Evolutionary conservation across 129 eudicot genomes (phyloP), one percentile per base, ranked within the genome.

Genomic region (Erigeron canadensis): DNA sequence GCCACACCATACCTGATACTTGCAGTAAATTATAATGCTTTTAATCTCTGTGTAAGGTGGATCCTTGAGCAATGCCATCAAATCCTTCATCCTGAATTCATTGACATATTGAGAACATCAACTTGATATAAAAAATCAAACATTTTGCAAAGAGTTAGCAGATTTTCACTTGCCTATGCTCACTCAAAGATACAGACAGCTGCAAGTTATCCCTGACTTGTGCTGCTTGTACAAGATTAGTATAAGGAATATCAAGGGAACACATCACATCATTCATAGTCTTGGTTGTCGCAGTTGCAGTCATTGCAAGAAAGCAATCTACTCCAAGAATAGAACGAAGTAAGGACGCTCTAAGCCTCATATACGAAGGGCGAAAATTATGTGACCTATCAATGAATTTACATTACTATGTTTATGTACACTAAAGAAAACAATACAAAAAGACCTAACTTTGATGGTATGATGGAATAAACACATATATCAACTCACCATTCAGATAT

Each of bases 291-390:
- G 99, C 96, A 22, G 99, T 95, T 82, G 99, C 99, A 69, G 97
- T 95, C 99, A 95, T 95, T 66, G 99, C 99, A 78, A 95, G 91
- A 82, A 88, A 70, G 79, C 97, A 84, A 45, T 79, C 70, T 15
- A 79, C 96, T 74, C 85, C 82, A 7, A 95, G 96, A 67, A 71
- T 79, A 71, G 79, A 81, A 75, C 81, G 80, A 42, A 95, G 91
- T 68, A 95, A 59, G 21, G 99, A 84, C 71, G 97, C 97, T 82
- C 97, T 90, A 48, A 95, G 87, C 80, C 99, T 87, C 99, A 95
- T 95, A 87, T 87, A 95, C n/a, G 99, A 95, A 79, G 99, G 99
- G 7, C 99, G 93, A 39, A 95, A 95, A 75, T 90, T 95, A 75
- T 95, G 99, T 73, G 97, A 95, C 99, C 99, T 95, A 85, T 40